These are phyloP conservation scores for Penicillium roqueforti DNA, from an alignment of 495 filamentous ascomycete genomes.

Conservation along the genomic window DNA sequence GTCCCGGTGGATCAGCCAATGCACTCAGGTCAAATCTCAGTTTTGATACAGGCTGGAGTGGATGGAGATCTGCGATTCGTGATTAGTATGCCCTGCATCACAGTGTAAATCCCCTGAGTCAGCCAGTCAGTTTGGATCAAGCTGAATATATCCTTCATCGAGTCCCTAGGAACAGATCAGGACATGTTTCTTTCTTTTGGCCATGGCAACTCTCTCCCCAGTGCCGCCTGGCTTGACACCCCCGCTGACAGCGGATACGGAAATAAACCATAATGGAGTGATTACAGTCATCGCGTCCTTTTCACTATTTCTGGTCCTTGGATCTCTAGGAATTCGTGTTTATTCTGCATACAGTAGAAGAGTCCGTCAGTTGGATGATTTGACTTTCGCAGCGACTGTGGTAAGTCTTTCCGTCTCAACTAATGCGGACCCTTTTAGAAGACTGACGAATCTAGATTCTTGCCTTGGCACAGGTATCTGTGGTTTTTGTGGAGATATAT, in stretches of 20 bases:
- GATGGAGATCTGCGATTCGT: background rate
- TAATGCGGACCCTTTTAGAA: background rate
- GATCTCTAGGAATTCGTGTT: constrained; percentile 17
- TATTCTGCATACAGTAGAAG: constrained; percentile 17
- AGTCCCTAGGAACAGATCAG: background rate
- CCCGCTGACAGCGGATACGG: constrained; percentile 23
- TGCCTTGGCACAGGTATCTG: constrained; percentile 12
- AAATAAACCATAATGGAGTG: constrained; percentile 22
- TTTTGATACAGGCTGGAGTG: background rate
- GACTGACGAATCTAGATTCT: constrained; percentile 9
- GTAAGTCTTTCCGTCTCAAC: background rate
- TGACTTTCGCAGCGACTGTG: constrained; percentile 9
- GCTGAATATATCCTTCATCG: background rate
- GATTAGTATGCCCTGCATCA: background rate
- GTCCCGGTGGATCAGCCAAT: background rate
- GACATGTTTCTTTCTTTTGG: constrained; percentile 3
- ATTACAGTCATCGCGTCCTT: constrained; percentile 22
- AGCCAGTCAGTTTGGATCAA: background rate
- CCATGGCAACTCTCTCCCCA: constrained; percentile 5
- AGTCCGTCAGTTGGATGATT: constrained; percentile 17
- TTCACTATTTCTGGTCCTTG: constrained; percentile 18
- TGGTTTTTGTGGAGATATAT: constrained; percentile 10
- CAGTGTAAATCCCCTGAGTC: background rate
- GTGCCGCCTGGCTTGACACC: constrained; percentile 15
- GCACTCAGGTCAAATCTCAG: background rate